Evolutionary conservation across 83 land plant genomes (phyloP).

Genomic region (Picea abies): DNA sequence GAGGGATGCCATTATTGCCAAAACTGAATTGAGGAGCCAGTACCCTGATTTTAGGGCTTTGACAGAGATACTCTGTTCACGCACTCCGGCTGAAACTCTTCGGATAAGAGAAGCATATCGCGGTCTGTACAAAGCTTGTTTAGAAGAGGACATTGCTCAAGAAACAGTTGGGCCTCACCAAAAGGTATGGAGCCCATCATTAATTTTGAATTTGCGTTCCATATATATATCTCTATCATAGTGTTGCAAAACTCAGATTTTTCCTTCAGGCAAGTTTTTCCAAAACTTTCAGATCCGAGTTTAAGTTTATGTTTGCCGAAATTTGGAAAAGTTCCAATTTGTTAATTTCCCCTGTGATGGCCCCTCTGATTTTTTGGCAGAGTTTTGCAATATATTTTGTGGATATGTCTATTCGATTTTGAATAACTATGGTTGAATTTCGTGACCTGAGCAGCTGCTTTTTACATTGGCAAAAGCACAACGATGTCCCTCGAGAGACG

Average conservation of each 20-base stretch:
- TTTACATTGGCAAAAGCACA: slow-evolving; percentile 41
- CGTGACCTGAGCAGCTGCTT: slow-evolving; percentile 37
- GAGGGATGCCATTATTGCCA: slow-evolving; percentile 67
- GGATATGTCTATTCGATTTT: neutral
- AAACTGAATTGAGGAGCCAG: slow-evolving; percentile 42
- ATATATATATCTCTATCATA: no score
- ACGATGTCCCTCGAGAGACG: slow-evolving; percentile 31
- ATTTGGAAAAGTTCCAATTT: no score
- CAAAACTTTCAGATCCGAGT: no score
- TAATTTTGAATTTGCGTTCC: neutral
- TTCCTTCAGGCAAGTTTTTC: no score
- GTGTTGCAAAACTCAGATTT: no score
- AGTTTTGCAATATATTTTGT: neutral
- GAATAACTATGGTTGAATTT: neutral
- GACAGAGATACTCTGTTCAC: slow-evolving; percentile 77
- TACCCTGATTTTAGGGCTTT: slow-evolving; percentile 53
- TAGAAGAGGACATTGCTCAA: slow-evolving; percentile 63
- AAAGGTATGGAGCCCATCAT: slow-evolving; percentile 47
- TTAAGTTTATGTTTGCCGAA: no score
- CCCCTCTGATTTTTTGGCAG: no score
- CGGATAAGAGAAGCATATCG: slow-evolving; percentile 56
- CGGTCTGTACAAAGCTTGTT: slow-evolving; percentile 33
- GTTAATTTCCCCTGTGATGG: no score
- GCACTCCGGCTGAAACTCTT: slow-evolving; percentile 74
- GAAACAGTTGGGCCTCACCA: slow-evolving; percentile 61